Base-by-base conservation (phyloP, 2,329 filamentous ascomycete species). In the Aureobasidium leucospermi region DNA sequence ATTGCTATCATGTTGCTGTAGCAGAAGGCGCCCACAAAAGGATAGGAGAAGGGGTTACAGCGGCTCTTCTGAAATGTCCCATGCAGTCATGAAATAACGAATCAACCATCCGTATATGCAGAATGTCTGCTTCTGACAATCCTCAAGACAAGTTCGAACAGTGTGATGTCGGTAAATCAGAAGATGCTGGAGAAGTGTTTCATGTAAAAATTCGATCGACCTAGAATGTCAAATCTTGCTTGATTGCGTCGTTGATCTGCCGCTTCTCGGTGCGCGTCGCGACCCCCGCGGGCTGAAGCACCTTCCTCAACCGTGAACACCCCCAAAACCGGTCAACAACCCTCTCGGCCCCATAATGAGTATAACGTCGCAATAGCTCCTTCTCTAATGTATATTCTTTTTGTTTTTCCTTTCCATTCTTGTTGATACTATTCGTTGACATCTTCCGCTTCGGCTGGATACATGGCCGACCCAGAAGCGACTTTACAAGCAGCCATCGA, bases 401-500 rank as follows among this genome's bases (percentile, higher is more conserved):
- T 36, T 15, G 3, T 43, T 13, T 38, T 28, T 28, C 15, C 16
- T 36, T 43, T 13, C 31, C 28, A 7, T 13, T 39, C 32, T 49
- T 59, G 36, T 56, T 36, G 31, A 48, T 38, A 52, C 10, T 8
- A 15, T 28, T 48, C 36, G 10, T 31, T 52, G 31, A 49, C 45
- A 36, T 36, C 15, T 6, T n/a, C 31, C 15, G 43, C 32, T 31
- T 31, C n/a, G 55, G 34, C 36, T n/a, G 42, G 55, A 41, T 41
- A 31, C 43, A 58, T 58, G 55, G 55, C 55, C 43, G 45, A 48
- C 28, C 34, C 61, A 38, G 60, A 62, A 19, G 43, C 60, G 16
- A 58, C 60, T 36, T 55, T 63, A 10, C 48, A 32, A n/a, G 47
- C 48, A 10, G 62, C 62, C 19, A 43, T 63, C 38, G 47, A 62